Conservation (phyloP, 148 eudicot species). For the Agrostemma githago region DNA sequence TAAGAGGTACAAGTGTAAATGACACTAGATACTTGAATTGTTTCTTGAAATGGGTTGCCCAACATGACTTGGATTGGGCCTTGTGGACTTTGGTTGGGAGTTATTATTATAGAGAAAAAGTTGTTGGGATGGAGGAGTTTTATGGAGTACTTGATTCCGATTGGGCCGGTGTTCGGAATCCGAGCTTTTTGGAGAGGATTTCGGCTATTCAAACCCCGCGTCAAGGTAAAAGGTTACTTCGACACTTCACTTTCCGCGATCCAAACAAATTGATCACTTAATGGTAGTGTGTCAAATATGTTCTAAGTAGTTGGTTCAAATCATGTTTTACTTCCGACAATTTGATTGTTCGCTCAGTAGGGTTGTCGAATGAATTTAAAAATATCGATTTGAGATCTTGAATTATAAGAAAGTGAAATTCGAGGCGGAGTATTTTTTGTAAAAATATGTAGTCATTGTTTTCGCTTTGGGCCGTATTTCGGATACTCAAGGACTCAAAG, state of each 20-base stretch:
- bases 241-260: neutral
- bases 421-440: too few species aligned
- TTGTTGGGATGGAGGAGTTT: conserved; percentile 48
- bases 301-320: neutral
- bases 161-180: conserved; percentile 53
- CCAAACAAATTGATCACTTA: neutral
- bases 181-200: conserved; percentile 53
- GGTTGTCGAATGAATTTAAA: too few species aligned
- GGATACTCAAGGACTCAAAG: too few species aligned
- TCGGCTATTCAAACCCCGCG: conserved; percentile 59
- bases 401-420: too few species aligned
- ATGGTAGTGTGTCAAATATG: neutral
- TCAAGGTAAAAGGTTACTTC: conserved; percentile 41
- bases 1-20: conserved; percentile 56
- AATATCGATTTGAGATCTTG: too few species aligned
- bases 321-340: too few species aligned
- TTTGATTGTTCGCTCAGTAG: too few species aligned
- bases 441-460: too few species aligned
- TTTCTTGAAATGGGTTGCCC: conserved; percentile 66
- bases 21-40: conserved; percentile 77
- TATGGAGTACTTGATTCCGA: conserved; percentile 60
- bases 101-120: conserved; percentile 66
- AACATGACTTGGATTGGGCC: conserved; percentile 82
- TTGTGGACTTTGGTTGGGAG: conserved; percentile 78
- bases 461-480: too few species aligned